Percentiles rank a stretch among this genome's conserved stretches.
These are phyloP conservation scores for Nematocida sp. DNA, from an alignment of 371 early-diverging fungal genomes.

Conservation along the genomic window DNA sequence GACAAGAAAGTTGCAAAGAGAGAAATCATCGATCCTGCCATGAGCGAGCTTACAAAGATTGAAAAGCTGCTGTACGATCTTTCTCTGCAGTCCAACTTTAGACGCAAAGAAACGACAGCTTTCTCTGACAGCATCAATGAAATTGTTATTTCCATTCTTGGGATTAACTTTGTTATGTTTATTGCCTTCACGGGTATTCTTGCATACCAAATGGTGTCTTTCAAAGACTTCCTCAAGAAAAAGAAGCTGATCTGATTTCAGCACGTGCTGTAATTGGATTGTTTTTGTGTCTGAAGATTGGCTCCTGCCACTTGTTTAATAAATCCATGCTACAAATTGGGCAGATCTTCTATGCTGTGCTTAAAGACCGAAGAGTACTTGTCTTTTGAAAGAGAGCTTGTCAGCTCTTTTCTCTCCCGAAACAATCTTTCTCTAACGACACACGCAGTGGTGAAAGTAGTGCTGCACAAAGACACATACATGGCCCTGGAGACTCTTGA, in stretches of 20 bases:
- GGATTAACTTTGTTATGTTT: constrained; percentile 57
- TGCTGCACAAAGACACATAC: not conserved
- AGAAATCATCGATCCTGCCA: constrained; percentile 62
- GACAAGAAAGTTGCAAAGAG: constrained; percentile 60
- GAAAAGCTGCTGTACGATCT: constrained; percentile 61
- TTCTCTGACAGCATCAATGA: constrained; percentile 55
- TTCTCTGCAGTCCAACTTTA: constrained; percentile 38
- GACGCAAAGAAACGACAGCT: constrained; percentile 34
- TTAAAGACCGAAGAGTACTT: constrained; percentile 3
- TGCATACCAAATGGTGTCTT: constrained; percentile 53
- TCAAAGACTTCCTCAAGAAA: constrained; percentile 64
- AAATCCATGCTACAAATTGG: too few relatives aligned
- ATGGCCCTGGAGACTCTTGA: not conserved
- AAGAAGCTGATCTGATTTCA: constrained; percentile 65
- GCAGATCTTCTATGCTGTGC: too few relatives aligned
- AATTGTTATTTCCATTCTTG: constrained; percentile 56
- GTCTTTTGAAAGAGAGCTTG: constrained; percentile 7
- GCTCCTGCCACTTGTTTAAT: too few relatives aligned
- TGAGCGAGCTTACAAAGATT: constrained; percentile 54
- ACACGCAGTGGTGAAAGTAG: constrained; percentile 1
- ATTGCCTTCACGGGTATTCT: constrained; percentile 57
- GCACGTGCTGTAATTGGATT: too few relatives aligned
- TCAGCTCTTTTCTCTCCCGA: constrained; percentile 18
- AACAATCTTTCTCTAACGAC: not conserved
- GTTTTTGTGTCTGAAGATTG: too few relatives aligned